Evolutionary conservation across 2,329 filamentous ascomycete genomes (phyloP), one percentile per base, ranked within the genome.

Genomic region (Coniella vitis): DNA sequence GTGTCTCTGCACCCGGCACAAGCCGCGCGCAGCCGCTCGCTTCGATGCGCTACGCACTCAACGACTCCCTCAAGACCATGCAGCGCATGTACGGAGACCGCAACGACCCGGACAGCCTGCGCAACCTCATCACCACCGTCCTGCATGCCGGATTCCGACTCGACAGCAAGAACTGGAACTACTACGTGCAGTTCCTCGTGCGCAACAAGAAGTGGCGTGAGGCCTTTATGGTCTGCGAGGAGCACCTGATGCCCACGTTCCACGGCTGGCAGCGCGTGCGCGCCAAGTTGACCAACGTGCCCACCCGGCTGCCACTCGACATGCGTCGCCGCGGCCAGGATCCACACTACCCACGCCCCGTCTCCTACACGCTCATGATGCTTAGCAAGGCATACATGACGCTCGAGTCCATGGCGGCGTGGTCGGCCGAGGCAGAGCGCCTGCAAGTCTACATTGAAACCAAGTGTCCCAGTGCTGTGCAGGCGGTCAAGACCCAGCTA

Each of bases 111-210:
- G 61, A 65, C 10, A 73, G 70, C 17, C 68, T 87, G 12, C 61
- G 71, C 4, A 51, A 67, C 7, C 65, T 78, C 14, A 63, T 90
- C 22, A 64, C 72, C 19, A 65, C 75, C n/a, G 69, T 90, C 10
- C 69, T 79, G 8, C 61, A 63, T 1, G 73, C 76, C 36, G 91
- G 90, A 10, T 96, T 91, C 69, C 69, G 71, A 22, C 66, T 96
- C 49, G 84, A 88, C 60, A 83, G 79, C 61, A 76, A 76, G 58
- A 90, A 87, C 57, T 95, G 89, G 89, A 93, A 95, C 62, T 73
- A 78, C 44, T 83, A 87, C 55, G 75, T 95, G 48, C 79, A 85
- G 58, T 66, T 75, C 44, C 78, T 96, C 22, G 79, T 81, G 20
- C 69, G 73, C 13, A 72, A 81, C 47, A 74, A 76, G 39, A 72